Base-by-base conservation (phyloP, 495 filamentous ascomycete genomes). In the Ascobolus immersus region DNA sequence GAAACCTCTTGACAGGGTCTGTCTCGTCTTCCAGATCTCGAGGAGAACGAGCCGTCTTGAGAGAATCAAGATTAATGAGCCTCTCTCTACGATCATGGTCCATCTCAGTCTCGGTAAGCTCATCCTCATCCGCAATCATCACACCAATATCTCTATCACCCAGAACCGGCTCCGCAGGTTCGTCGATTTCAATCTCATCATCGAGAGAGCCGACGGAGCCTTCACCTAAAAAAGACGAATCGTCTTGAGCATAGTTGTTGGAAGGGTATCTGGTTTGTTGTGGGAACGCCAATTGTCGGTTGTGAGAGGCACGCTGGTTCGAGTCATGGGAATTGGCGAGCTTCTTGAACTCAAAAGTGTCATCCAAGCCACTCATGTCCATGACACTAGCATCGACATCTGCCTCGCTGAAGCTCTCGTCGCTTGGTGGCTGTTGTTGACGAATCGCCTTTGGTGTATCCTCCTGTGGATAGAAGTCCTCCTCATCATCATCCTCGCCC, bases 201-300 rank as follows among this genome's bases (percentile, higher is more conserved):
- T 73, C 66, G 61, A 67, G 60, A 52, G 75, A 75, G 68, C 69
- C 77, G 65, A 69, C 72, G 67, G 72, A 75, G 67, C 72, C 67
- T 55, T 74, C 71, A 64, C 69, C 77, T 70, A 77, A 80, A 79
- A 84, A 80, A 82, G 74, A 77, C 62, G 72, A n/a, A 19, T 58
- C 52, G 15, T 54, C 43, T 5, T 47, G 39, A 17, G 52, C 51
- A 30, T 44, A 38, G 28, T 37, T 34, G 5, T 41, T 40, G 2
- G 44, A 28, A 37, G 39, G 37, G 49, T 48, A 30, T 44, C 32
- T n/a, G n/a, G n/a, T n/a, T n/a, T n/a, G n/a, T n/a, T n/a, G n/a
- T n/a, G n/a, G n/a, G n/a, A n/a, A n/a, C n/a, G n/a, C n/a, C n/a
- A n/a, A 36, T 38, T 44, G 32, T 50, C 44, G 23, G 49, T 49